phyloP scores from a whole-genome alignment of 805 yeast genomes.

The Ogataea salicorniae region DNA sequence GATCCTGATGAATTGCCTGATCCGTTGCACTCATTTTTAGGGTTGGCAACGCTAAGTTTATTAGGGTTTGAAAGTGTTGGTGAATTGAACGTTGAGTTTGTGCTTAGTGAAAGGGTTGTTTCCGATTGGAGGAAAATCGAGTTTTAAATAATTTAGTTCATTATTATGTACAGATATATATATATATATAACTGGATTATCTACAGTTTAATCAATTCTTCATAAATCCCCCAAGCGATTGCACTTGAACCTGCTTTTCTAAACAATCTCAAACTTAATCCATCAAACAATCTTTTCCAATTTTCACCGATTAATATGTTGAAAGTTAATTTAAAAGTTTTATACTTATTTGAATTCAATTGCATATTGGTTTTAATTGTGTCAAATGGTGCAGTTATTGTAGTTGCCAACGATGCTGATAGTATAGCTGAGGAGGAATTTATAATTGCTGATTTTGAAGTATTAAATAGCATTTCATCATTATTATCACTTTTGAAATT shows the following conservation, averaged over 20 bases:
- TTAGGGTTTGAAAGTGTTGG: constrained; percentile 17
- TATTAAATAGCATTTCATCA: constrained; percentile 6
- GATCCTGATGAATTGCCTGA: constrained; percentile 56
- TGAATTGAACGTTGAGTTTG: constrained; percentile 18
- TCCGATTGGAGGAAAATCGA: constrained; percentile 14
- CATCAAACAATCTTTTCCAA: constrained; percentile 64
- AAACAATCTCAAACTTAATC: constrained; percentile 71
- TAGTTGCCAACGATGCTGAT: constrained; percentile 77
- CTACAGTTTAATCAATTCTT: constrained; percentile 60
- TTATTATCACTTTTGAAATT: constrained; percentile 12
- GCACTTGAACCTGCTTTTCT: constrained; percentile 91
- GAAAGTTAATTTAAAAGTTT: constrained; percentile 38
- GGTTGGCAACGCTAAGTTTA: constrained; percentile 47
- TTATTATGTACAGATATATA: neutral
- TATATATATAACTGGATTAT: constrained; percentile 1
- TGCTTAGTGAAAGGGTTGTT: constrained; percentile 18
- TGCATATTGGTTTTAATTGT: constrained; percentile 91
- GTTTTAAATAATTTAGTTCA: neutral
- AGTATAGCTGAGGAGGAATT: constrained; percentile 72
- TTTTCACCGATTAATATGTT: constrained; percentile 41
- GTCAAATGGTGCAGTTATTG: constrained; percentile 92
- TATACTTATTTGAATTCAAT: constrained; percentile 47
- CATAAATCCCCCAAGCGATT: constrained; percentile 95
- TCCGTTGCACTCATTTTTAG: constrained; percentile 63
- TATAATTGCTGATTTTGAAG: constrained; percentile 40